phyloP scores from a whole-genome alignment of 352 stramenopile genomes.

The Blastocystis sp. region DNA sequence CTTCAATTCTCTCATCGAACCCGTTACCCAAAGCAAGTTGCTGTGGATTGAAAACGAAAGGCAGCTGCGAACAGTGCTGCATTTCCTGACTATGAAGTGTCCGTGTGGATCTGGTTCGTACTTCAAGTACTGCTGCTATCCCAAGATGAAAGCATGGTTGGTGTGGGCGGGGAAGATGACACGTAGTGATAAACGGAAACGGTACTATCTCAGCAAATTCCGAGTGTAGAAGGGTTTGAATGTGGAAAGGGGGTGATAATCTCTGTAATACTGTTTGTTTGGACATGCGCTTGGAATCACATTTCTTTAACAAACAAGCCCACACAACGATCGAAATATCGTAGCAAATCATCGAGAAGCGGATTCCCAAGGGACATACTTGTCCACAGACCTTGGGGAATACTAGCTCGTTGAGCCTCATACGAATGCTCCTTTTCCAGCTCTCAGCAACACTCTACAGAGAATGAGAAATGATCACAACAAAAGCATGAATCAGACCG shows the following conservation, averaged over 20 bases:
- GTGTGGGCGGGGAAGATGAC: background rate
- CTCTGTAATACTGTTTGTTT: too few relatives aligned
- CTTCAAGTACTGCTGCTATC: conserved; percentile 49
- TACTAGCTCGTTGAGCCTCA: conserved; percentile 84
- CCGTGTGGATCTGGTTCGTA: conserved; percentile 25
- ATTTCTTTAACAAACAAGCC: too few relatives aligned
- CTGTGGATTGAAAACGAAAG: background rate
- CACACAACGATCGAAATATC: too few relatives aligned
- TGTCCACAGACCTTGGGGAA: too few relatives aligned
- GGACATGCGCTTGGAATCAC: too few relatives aligned
- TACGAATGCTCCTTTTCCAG: conserved; percentile 85
- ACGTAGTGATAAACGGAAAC: conserved; percentile 30
- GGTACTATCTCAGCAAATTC: conserved; percentile 46
- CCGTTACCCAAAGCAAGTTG: background rate
- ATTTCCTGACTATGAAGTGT: conserved; percentile 45
- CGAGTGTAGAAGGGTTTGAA: background rate
- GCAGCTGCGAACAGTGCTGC: background rate
- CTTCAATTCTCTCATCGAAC: conserved; percentile 1
- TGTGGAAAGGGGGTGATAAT: too few relatives aligned
- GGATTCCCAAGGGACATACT: too few relatives aligned
- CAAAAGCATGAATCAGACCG: conserved; percentile 9
- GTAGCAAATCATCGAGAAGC: too few relatives aligned
- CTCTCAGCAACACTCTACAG: conserved; percentile 55
- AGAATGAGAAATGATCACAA: conserved; percentile 3
- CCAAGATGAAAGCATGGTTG: conserved; percentile 54